phyloP scores from a whole-genome alignment of 164 flowering plant species.

The Stephania cephalantha region DNA sequence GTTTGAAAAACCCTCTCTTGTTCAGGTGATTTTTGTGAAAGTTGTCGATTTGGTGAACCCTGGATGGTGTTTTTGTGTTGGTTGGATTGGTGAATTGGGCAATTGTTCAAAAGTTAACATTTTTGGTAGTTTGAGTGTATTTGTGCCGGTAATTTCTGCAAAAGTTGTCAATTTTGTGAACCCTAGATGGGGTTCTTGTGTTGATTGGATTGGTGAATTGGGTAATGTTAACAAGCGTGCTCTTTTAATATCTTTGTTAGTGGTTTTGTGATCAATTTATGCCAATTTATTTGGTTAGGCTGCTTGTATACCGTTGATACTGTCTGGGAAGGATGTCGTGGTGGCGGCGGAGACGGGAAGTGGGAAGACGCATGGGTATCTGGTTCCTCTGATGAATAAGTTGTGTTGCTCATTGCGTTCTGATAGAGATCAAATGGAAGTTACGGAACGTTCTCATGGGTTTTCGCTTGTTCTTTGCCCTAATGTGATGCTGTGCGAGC shows the following conservation, averaged over 20 bases:
- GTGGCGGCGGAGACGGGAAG: conserved; percentile 99
- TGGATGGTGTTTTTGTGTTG: too few species aligned
- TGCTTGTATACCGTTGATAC: conserved; percentile 56
- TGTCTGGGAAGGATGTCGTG: conserved; percentile 73
- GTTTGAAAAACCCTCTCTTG: conserved; percentile 59
- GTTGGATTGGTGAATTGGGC: background rate
- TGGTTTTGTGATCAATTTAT: too few species aligned
- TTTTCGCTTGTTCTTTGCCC: conserved; percentile 88
- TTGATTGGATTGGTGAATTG: background rate
- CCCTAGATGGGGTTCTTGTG: background rate
- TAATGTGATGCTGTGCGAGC: conserved; percentile 86
- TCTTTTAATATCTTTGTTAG: too few species aligned
- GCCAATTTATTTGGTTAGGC: conserved; percentile 43
- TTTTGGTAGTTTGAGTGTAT: background rate
- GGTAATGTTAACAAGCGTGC: too few species aligned
- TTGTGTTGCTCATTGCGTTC: conserved; percentile 22
- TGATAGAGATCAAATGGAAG: conserved; percentile 11
- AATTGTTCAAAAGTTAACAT: too few species aligned
- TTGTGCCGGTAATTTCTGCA: conserved; percentile 50
- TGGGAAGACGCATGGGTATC: conserved; percentile 90
- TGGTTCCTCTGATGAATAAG: conserved; percentile 68
- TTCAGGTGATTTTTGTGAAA: conserved; percentile 47
- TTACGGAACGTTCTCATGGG: background rate
- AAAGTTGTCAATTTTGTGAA: background rate
- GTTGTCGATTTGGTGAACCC: background rate